Evolutionary conservation across 306 rosid genomes (phyloP), one percentile per base, ranked within the genome.

Genomic region (Cicer judaicum): DNA sequence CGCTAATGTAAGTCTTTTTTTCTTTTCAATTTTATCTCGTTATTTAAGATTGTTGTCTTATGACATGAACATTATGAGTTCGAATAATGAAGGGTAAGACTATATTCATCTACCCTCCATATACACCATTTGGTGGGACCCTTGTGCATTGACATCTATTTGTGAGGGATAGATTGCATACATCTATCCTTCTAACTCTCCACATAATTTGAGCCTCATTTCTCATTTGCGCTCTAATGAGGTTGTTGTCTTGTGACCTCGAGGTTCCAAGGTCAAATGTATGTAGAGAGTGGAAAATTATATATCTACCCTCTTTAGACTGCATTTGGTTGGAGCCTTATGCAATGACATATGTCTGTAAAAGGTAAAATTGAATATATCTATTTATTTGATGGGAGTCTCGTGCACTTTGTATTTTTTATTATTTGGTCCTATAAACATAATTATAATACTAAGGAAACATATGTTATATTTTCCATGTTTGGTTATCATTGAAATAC

Each of bases 1-100:
- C 5, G 93, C 89, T 82, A 76, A 86, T 73, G 98, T 66, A 7
- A 11, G 76, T 6, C 5, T 10, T 15, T 15, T 11, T 43, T 10
- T 15, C 72, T 2, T 8, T 2, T 34, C 2, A 7, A 12, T 16
- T 52, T 44, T 13, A 29, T 29, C 1, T 29, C 5, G 7, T 49
- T 49, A n/a, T 49, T 49, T 1, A 6, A 1, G 2, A 14, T n/a
- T 49, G 54, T 49, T 50, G 56, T 6, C 55, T 6, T 7, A 19
- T 50, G 55, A 14, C 3, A 0, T 6, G 3, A 2, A 50, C 8
- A 16, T n/a, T 48, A 13, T 2, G 36, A 29, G 8, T 48, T 49
- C 9, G 0, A 49, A n/a, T 4, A 0, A 3, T 0, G 36, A 5
- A 29, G 36, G 36, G 36, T 29, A 29, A 29, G 36, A 29, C 4